Base-by-base conservation (phyloP, 345 rosid genomes). In the Bretschneidera sinensis region DNA sequence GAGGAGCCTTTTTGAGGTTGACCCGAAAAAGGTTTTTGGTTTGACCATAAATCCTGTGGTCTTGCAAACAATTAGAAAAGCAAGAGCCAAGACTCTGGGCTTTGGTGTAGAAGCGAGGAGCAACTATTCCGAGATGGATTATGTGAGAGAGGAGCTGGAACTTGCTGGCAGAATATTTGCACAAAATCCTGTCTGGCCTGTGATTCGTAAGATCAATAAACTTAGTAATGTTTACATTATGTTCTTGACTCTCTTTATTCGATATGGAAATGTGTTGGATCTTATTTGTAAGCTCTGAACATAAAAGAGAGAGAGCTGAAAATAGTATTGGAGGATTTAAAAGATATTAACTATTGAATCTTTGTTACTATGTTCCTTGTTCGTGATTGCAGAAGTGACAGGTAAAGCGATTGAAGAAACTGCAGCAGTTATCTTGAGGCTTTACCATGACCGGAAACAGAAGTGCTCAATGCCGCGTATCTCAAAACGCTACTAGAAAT, bases 401-500 rank as follows among this genome's bases (percentile, higher is more conserved):
- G 96, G 84, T 53, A 89, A 89, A 71, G 96, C 99, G 22, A 81
- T 87, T 17, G 95, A 94, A 78, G 96, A 94, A 83, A 87, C 90
- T 61, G 95, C 92, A 1, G 96, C 96, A 6, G 84, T 88, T 53
- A 62, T 94, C 21, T 68, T 90, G 74, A 85, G 88, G 81, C 85
- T 89, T 58, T 78, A 73, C 65, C 86, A 85, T 62, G 92, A 92
- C 57, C 76, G 90, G 69, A 79, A 71, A 78, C 65, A 82, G 24
- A 87, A 61, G 63, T 75, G 88, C 62, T 74, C 74, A 6, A 90
- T 88, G 96, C 96, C 97, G 39, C 72, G 86, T 45, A 87, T 87
- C 72, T 86, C 96, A 45, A 85, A 84, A 68, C 73, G 70, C 56
- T 92, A 89, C 74, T 87, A 79, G 67, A 45, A 50, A 39, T 47